phyloP scores from a whole-genome alignment of 1,284 basidiomycete genomes.

The Austroboletus olivaceoglutinosus region DNA sequence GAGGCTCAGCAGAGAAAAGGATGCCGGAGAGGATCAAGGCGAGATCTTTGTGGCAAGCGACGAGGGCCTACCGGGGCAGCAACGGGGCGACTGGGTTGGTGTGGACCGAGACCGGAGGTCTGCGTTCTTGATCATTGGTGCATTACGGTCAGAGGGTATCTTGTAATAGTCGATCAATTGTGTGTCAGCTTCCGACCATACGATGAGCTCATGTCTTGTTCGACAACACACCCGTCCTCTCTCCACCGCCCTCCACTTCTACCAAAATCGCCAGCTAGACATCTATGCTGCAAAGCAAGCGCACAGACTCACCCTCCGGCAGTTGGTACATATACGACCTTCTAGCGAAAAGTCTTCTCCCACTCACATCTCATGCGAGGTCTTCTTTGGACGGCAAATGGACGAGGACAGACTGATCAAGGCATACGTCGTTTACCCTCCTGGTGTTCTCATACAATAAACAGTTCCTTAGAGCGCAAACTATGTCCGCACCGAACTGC shows the following conservation, averaged over 20 bases:
- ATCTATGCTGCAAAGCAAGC: slow-evolving; percentile 76
- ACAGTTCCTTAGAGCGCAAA: slow-evolving; percentile 68
- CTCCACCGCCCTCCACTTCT: slow-evolving; percentile 70
- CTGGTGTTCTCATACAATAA: background rate
- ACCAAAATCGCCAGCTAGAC: slow-evolving; percentile 82
- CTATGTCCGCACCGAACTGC: slow-evolving; percentile 86
- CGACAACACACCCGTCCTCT: slow-evolving; percentile 27
- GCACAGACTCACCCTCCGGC: slow-evolving; percentile 73
- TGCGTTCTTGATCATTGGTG: slow-evolving; percentile 73
- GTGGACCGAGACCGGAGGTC: slow-evolving; percentile 73
- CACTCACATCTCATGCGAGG: slow-evolving; percentile 33
- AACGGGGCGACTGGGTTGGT: slow-evolving; percentile 68
- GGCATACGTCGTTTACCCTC: slow-evolving; percentile 34
- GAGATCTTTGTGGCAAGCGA: slow-evolving; percentile 56
- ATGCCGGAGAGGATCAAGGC: slow-evolving; percentile 31
- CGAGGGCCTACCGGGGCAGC: slow-evolving; percentile 45
- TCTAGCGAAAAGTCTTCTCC: slow-evolving; percentile 5
- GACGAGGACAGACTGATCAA: slow-evolving; percentile 72
- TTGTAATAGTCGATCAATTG: slow-evolving; percentile 37
- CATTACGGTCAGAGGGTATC: slow-evolving; percentile 66
- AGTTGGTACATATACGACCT: slow-evolving; percentile 57
- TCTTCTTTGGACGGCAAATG: slow-evolving; percentile 77
- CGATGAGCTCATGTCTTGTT: slow-evolving; percentile 7
- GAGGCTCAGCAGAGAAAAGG: slow-evolving; percentile 29
- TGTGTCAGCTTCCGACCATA: slow-evolving; percentile 12